These are phyloP conservation scores for Claviceps pazoutovae DNA, from an alignment of 2,329 filamentous ascomycete species.

Conservation along the genomic window DNA sequence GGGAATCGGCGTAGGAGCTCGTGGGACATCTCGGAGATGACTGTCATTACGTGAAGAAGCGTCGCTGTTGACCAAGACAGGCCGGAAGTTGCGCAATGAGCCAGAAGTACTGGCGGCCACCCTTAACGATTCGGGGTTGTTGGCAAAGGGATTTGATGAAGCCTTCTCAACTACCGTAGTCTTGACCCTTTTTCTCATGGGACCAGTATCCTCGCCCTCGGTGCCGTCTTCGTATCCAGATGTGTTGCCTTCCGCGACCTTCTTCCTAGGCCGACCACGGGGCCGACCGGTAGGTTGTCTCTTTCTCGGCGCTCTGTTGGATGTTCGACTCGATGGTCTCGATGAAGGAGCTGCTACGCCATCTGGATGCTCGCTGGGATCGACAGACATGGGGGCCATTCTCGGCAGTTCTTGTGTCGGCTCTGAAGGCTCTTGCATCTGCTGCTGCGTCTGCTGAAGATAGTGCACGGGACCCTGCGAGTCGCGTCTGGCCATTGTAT, in stretches of 20 bases:
- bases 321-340: conserved; percentile 46
- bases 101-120: conserved; percentile 86
- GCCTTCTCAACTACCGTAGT: conserved; percentile 53
- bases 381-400: conserved; percentile 22
- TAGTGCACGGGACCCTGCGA: conserved; percentile 13
- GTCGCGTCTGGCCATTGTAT: conserved; percentile 12
- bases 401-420: conserved; percentile 18
- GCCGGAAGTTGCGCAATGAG: conserved; percentile 72
- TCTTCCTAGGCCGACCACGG: conserved; percentile 42
- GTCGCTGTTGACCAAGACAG: conserved; percentile 42
- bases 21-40: conserved; percentile 57
- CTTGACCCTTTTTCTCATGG: conserved; percentile 59
- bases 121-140: conserved; percentile 63
- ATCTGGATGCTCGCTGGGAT: conserved; percentile 9
- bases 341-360: conserved; percentile 24
- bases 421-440: not conserved
- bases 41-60: conserved; percentile 21
- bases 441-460: conserved; percentile 7
- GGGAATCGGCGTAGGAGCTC: conserved; percentile 66
- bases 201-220: conserved; percentile 40
- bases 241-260: conserved; percentile 47
- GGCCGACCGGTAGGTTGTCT: conserved; percentile 39
- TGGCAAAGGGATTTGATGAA: conserved; percentile 58
- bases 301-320: conserved; percentile 27
- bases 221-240: conserved; percentile 59